Conservation (phyloP, 2,329 filamentous ascomycete genomes). For the Aspergillus pseudoglaucus region DNA sequence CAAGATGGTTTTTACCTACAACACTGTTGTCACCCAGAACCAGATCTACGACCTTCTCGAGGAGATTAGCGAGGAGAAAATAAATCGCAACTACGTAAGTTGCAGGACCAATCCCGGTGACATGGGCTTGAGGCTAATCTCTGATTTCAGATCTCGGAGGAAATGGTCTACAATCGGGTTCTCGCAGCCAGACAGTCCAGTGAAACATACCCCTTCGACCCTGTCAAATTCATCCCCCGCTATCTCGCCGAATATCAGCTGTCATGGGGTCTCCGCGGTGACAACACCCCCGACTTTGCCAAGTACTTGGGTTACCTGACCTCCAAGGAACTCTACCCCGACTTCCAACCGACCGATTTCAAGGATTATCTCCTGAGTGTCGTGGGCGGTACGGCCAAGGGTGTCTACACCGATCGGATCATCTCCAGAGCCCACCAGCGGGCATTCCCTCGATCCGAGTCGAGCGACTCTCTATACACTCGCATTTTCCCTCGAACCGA, state of each 20-base stretch:
- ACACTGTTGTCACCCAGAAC: slow-evolving; percentile 42
- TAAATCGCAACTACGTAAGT: slow-evolving; percentile 36
- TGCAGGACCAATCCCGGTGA: not conserved
- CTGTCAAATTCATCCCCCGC: slow-evolving; percentile 29
- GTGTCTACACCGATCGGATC: slow-evolving; percentile 30
- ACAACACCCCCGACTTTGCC: slow-evolving; percentile 50
- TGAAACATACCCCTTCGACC: slow-evolving; percentile 32
- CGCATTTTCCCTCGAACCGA: slow-evolving; percentile 30
- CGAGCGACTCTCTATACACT: slow-evolving; percentile 30
- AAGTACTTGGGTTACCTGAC: slow-evolving; percentile 50
- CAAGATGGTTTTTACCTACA: slow-evolving; percentile 45
- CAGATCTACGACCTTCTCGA: slow-evolving; percentile 45
- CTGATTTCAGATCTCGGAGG: slow-evolving; percentile 23
- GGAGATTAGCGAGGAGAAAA: slow-evolving; percentile 43
- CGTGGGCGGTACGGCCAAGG: slow-evolving; percentile 36
- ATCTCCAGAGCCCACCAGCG: slow-evolving; percentile 32
- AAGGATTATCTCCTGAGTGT: slow-evolving; percentile 36
- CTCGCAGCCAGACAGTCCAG: slow-evolving; percentile 27
- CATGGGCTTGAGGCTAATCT: slow-evolving; percentile 7
- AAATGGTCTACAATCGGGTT: slow-evolving; percentile 29
- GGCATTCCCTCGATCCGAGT: slow-evolving; percentile 30
- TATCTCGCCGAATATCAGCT: slow-evolving; percentile 40
- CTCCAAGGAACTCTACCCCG: slow-evolving; percentile 49
- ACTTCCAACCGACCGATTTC: slow-evolving; percentile 38
- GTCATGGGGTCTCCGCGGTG: slow-evolving; percentile 45